Evolutionary conservation across 345 rosid species (phyloP).

Genomic region (Arabis alpina): DNA sequence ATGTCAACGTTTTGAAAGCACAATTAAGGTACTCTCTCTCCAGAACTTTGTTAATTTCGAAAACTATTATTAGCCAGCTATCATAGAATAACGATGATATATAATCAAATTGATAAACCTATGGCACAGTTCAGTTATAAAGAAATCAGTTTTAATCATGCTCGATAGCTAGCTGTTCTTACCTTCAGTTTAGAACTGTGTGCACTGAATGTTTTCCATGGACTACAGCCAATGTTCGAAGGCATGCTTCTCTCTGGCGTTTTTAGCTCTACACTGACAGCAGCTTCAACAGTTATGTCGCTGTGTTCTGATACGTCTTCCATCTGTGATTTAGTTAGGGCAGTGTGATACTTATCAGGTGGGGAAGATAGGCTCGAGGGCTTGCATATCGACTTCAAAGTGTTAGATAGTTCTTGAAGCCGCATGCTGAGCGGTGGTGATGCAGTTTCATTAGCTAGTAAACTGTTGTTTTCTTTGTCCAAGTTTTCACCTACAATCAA

Average conservation of each 20-base stretch:
- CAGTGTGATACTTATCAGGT: conserved; percentile 33
- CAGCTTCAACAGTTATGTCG: conserved; percentile 23
- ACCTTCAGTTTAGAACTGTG: conserved; percentile 62
- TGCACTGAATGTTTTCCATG: conserved; percentile 56
- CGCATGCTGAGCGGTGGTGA: conserved; percentile 64
- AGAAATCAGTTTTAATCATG: neutral
- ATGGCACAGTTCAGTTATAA: neutral
- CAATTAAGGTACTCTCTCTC: neutral
- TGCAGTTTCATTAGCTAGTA: conserved; percentile 37
- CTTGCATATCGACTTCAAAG: conserved; percentile 53
- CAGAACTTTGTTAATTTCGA: neutral
- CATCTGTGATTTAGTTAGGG: neutral
- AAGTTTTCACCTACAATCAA: conserved; percentile 40
- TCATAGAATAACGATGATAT: neutral
- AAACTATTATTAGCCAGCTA: neutral
- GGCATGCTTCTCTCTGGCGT: conserved; percentile 54
- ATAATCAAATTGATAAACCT: neutral
- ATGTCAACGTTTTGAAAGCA: neutral
- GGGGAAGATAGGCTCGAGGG: conserved; percentile 38
- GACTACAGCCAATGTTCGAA: conserved; percentile 40
- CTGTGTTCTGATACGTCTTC: conserved; percentile 30
- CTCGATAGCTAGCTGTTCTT: neutral
- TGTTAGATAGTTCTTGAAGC: conserved; percentile 60
- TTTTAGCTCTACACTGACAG: conserved; percentile 46
- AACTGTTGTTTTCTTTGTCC: conserved; percentile 55